These are phyloP conservation scores for Beauveria sp. DNA, from an alignment of 2,329 filamentous ascomycete species.

Conservation along the genomic window DNA sequence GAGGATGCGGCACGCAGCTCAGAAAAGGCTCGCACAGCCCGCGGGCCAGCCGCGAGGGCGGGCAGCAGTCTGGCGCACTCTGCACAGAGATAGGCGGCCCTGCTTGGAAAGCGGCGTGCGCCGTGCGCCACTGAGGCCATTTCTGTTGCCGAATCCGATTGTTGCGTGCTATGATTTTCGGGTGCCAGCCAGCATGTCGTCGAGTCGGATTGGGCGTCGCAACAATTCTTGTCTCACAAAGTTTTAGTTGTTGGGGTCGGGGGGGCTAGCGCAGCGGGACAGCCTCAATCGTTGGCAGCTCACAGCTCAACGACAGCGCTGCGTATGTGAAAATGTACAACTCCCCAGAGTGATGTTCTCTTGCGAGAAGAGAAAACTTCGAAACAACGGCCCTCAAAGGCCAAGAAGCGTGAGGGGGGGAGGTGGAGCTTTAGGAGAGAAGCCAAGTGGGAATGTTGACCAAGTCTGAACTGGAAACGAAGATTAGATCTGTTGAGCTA, in stretches of 20 bases:
- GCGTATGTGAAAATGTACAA: background rate
- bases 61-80: conserved; percentile 10
- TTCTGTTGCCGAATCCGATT: background rate
- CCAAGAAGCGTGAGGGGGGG: background rate
- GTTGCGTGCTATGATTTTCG: background rate
- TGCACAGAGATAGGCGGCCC: conserved; percentile 14
- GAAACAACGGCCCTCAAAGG: background rate
- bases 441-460: conserved; percentile 1
- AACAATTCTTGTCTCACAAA: background rate
- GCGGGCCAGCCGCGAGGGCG: conserved; percentile 1
- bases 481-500: conserved; percentile 11
- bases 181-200: background rate
- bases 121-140: conserved; percentile 18
- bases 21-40: conserved; percentile 1
- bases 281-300: conserved; percentile 1
- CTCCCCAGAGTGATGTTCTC: background rate
- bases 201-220: background rate
- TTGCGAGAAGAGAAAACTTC: background rate
- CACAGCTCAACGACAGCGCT: background rate
- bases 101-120: conserved; percentile 16
- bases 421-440: background rate
- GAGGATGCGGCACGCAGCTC: background rate
- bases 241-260: conserved; percentile 3
- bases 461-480: conserved; percentile 1
- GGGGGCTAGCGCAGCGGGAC: background rate